Evolutionary conservation across 1,139 yeast species (phyloP).

Genomic region (Saccharomyces uvarum): DNA sequence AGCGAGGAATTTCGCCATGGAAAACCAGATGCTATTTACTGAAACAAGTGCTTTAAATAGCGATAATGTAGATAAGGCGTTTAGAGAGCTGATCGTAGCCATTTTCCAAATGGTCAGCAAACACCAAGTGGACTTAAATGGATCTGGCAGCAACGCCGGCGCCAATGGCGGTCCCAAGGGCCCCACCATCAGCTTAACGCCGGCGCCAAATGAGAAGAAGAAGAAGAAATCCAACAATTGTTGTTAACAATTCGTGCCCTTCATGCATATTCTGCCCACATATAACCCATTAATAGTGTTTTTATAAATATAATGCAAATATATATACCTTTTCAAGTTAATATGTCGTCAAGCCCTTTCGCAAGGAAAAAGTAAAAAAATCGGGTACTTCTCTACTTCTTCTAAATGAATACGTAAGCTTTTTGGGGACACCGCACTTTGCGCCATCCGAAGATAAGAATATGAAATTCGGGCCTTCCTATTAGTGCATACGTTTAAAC

Average conservation of each 20-base stretch:
- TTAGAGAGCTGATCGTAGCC: conserved; percentile 84
- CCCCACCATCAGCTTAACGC: conserved; percentile 87
- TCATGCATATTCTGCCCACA: conserved; percentile 1
- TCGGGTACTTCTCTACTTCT: not conserved
- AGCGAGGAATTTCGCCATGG: conserved; percentile 91
- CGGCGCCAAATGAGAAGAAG: conserved; percentile 78
- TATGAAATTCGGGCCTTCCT: not conserved
- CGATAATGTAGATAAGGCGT: conserved; percentile 90
- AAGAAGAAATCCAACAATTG: conserved; percentile 54
- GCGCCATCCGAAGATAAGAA: not conserved
- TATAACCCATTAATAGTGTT: not conserved
- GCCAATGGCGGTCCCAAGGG: conserved; percentile 44
- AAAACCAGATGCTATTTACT: conserved; percentile 83
- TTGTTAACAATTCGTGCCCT: conserved; percentile 37
- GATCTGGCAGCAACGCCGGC: conserved; percentile 35
- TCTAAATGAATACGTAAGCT: not conserved
- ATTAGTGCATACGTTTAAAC: not conserved
- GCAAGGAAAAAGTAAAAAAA: not conserved
- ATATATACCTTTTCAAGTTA: not conserved
- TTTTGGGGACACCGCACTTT: not conserved
- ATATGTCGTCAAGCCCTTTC: not conserved
- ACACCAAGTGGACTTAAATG: conserved; percentile 74
- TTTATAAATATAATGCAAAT: not conserved
- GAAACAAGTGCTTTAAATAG: conserved; percentile 96
- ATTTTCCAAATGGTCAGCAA: conserved; percentile 88